Evolutionary conservation across 192 early-diverging fungal genomes (phyloP), one percentile per base, ranked within the genome.

Genomic region (Entomortierella parvispora): DNA sequence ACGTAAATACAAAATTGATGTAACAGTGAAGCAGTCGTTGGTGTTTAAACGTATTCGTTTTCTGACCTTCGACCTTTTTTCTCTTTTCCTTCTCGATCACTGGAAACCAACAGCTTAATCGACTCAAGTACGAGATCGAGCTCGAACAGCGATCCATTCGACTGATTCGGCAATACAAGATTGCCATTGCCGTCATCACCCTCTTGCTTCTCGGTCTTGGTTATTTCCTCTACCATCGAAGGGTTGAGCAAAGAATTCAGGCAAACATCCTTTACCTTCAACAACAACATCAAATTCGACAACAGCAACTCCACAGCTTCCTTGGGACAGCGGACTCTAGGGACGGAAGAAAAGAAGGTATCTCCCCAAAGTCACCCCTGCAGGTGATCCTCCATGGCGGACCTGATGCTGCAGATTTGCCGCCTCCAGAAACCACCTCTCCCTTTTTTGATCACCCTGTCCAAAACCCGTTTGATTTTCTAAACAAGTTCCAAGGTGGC

Each of bases 51-150:
- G 18, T 0, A 34, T 29, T 5, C 20, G 20, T 4, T 48, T 23
- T 25, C 23, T 62, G 26, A 25, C 46, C 42, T 6, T 20, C 26
- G 2, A 23, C 55, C 18, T 10, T 17, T n/a, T 18, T 2, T 49
- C 29, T 40, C 33, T 43, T 15, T 33, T 11, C 25, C 23, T 37
- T 43, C 0, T 40, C n/a, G n/a, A n/a, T n/a, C n/a, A n/a, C n/a
- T n/a, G n/a, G n/a, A n/a, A n/a, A n/a, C n/a, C n/a, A 47, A 15
- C 52, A 77, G 74, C 26, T 77, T 23, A 77, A 77, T 32, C 74
- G 74, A 14, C 25, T 77, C 4, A 37, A 58, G 20, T 77, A 77
- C 66, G 74, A 77, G 46, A 50, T 68, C 9, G 65, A 68, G 44
- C 42, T 77, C 3, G 74, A 77, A 26, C 74, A 64, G 11, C 65